phyloP scores from a whole-genome alignment of 305 asterid genomes.

The Ajuga reptans region DNA sequence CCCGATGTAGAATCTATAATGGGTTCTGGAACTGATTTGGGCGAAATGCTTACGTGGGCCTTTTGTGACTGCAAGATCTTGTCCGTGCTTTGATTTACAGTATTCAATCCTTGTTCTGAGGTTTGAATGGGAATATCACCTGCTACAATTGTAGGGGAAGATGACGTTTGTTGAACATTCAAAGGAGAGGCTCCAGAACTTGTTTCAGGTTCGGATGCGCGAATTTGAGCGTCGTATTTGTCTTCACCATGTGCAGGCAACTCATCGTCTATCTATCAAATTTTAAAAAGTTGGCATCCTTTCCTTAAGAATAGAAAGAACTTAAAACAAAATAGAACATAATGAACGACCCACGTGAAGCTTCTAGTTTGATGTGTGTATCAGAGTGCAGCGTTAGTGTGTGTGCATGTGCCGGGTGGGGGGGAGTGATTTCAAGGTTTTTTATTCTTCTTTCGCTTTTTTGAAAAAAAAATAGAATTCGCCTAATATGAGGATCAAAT shows the following conservation, averaged over 20 bases:
- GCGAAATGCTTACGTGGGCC: constrained; percentile 11
- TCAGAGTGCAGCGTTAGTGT: not conserved
- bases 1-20: constrained; percentile 19
- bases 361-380: not conserved
- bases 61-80: constrained; percentile 19
- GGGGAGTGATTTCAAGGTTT: no score
- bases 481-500: not conserved
- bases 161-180: not conserved
- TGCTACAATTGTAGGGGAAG: constrained; percentile 15
- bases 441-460: no score
- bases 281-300: not conserved
- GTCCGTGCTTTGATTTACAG: constrained; percentile 21
- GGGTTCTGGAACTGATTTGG: constrained; percentile 17
- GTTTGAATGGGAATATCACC: constrained; percentile 18
- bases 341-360: not conserved
- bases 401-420: not conserved
- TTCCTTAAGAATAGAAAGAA: not conserved
- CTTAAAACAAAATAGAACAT: not conserved
- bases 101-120: constrained; percentile 20
- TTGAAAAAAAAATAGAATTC: not conserved
- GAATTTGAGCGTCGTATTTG: constrained; percentile 19
- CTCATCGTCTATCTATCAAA: constrained; percentile 45
- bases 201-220: constrained; percentile 22
- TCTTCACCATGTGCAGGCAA: constrained; percentile 25
- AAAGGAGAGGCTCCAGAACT: constrained; percentile 20